Base-by-base conservation (phyloP, 169 alveolate genomes). In the Eimeria brunetti region DNA sequence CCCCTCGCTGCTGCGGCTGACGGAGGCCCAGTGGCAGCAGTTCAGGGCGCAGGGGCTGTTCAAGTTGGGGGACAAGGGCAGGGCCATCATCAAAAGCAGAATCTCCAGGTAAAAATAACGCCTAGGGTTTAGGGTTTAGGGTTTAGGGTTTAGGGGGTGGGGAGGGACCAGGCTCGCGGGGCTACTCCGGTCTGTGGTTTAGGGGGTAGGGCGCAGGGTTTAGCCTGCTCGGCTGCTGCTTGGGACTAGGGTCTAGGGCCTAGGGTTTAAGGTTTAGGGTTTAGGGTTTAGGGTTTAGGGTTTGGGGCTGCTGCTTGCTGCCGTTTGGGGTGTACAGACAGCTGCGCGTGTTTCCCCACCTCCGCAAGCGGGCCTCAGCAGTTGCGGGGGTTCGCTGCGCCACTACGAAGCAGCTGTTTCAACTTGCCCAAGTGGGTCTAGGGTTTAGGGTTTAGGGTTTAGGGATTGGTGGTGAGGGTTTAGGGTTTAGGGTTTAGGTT, bases 331-430 rank as follows among this genome's bases (percentile, higher is more conserved):
- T 84, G 91, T 58, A 33, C 76, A 84, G 91, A 41, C 91, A 84
- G 91, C 91, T 84, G 41, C 91, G 91, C 76, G 91, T 84, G 38
- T 84, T 84, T 58, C 91, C 91, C 6, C 91, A 84, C 38, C 78
- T 84, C 33, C 91, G 91, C 51, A 84, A 84, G 56, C n/a, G 76
- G 91, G 91, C 91, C 58, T 84, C 91, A 16, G 64, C 91, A 3
- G 91, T 84, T 20, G 91, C 91, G 2, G 91, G 91, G n/a, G 91
- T 84, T 24, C 91, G 91, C 76, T 84, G 91, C 20, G 91, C 91
- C 58, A 84, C 91, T 12, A 84, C 91, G 3, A 84, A 84, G 78
- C 91, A 84, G 91, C 91, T 84, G 38, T 84, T 84, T n/a, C 91
- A 84, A 78, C 91, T 84, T 7, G 91, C 91, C 38, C 91, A 84